Evolutionary conservation across 345 rosid species (phyloP), one percentile per base, ranked within the genome.

Genomic region (Moricandia moricandioides): DNA sequence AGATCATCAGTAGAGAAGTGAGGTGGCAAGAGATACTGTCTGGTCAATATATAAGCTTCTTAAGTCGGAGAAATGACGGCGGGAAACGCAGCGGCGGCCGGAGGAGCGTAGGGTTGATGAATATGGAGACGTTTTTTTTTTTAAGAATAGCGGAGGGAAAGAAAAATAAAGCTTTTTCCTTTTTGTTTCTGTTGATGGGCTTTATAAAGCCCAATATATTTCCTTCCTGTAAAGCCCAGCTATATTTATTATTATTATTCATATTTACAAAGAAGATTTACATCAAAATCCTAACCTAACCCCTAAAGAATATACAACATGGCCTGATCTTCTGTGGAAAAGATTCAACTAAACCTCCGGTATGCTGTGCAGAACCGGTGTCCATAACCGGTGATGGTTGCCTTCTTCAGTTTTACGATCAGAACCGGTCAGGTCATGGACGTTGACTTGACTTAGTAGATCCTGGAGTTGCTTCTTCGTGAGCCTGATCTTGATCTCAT

Each of bases 401-500:
- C 9, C 35, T 40, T 51, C 82, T 68, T 35, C 57, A 39, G 17
- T 39, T 24, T 21, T 39, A 45, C 17, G 70, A 43, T 67, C 34
- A 57, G 35, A 57, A 27, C 62, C 62, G 30, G 84, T 72, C 70
- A 85, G 73, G 30, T 86, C 90, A 39, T 84, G 84, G 78, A 65
- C 65, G 66, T 86, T 72, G 68, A 80, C 82, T 52, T 66, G 78
- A 10, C 34, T 71, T 54, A 85, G 71, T 75, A 92, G 33, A 74
- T 85, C 88, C 18, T 76, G 85, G 0, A 92, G 80, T 76, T 92
- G 90, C 76, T 81, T 87, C 89, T 82, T 90, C 8, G 91, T 79
- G 10, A 90, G 83, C 79, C 83, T 89, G 61, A 92, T 82, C 86
- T 90, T 92, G 82, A 92, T 86, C 84, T 81, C 86, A 21, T 72